Evolutionary conservation across 768 basidiomycete genomes (phyloP).

Genomic region (Agaricus blazei): DNA sequence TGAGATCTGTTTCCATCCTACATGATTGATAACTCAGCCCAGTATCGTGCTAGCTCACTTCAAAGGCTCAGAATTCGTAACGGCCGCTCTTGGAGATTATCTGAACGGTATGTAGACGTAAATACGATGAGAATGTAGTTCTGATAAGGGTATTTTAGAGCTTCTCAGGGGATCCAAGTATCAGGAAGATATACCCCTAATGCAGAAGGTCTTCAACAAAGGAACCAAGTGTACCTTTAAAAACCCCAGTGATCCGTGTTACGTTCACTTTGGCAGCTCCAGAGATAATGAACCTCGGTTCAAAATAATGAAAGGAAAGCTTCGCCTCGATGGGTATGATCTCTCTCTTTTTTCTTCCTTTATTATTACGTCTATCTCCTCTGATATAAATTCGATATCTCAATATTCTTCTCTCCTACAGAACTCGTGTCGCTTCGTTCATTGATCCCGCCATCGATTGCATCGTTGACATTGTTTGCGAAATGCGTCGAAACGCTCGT

Average conservation of each 20-base stretch:
- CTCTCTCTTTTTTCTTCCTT: not conserved
- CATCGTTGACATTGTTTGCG: slow-evolving; percentile 24
- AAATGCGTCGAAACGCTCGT: slow-evolving; percentile 16
- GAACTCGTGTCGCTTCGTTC: slow-evolving; percentile 25
- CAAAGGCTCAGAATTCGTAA: slow-evolving; percentile 40
- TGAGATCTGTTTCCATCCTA: not conserved
- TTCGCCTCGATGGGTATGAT: slow-evolving; percentile 29
- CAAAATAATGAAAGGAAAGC: slow-evolving; percentile 34
- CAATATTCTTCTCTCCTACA: slow-evolving; percentile 5
- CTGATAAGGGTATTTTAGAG: slow-evolving; percentile 15
- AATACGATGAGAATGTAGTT: too few species aligned
- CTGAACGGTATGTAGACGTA: slow-evolving; percentile 22
- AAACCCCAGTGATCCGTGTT: slow-evolving; percentile 26
- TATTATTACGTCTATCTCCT: not conserved
- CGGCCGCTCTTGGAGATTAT: slow-evolving; percentile 26
- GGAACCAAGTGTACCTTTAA: slow-evolving; percentile 36
- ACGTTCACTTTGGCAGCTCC: slow-evolving; percentile 34
- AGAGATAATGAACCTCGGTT: slow-evolving; percentile 31
- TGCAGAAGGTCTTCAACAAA: slow-evolving; percentile 35
- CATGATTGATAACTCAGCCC: not conserved
- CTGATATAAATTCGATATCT: too few species aligned
- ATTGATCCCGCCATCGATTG: slow-evolving; percentile 30
- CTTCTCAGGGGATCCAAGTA: slow-evolving; percentile 32
- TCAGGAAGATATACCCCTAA: slow-evolving; percentile 29
- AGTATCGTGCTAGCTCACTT: slow-evolving; percentile 26